Evolutionary conservation across 441 rosid genomes (phyloP), one percentile per base, ranked within the genome.

Genomic region (Viola pubescens): DNA sequence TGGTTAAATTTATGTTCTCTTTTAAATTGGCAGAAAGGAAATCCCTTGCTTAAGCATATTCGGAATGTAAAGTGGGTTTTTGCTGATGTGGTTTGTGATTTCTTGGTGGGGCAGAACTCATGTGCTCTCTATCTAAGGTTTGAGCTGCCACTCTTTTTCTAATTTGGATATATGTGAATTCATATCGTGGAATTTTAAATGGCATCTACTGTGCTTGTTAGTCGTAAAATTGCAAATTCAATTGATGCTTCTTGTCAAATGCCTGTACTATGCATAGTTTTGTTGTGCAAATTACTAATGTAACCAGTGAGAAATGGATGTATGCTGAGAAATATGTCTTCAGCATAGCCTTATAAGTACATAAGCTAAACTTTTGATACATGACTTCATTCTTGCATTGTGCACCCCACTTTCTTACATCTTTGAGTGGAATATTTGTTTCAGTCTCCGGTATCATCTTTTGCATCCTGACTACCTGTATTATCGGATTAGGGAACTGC

Each of bases 121-220:
- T 94, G 96, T 71, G 94, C 98, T 59, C 82, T 94, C 67, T 88
- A 88, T 76, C 64, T 94, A 60, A 94, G 98, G 97, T 90, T 74
- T 55, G 60, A 62, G 9, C 55, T 64, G 61, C 66, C 54, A 12
- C 37, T 42, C 13, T 61, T 58, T 44, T 3, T 10, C 34, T 49
- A 45, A 45, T 48, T 34, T 49, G 48, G 39, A 47, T 5, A 57
- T 38, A 13, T 37, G 37, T 53, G 41, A 11, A 34, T 37, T 34
- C 38, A 26, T 34, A 53, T 9, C 37, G 5, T 53, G 4, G 10
- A 45, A n/a, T 45, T 9, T 45, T 7, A 45, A 3, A 6, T 9
- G 48, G 9, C 9, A 9, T 45, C 11, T n/a, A 6, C 9, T 45
- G 48, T 9, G 1, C 9, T 3, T 45, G 48, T 45, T 16, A 45